A percentile compares a stretch with the other conserved stretches of the same genome.
These are phyloP conservation scores for Pleurotus djamor DNA, from an alignment of 768 basidiomycete genomes.

Conservation along the genomic window DNA sequence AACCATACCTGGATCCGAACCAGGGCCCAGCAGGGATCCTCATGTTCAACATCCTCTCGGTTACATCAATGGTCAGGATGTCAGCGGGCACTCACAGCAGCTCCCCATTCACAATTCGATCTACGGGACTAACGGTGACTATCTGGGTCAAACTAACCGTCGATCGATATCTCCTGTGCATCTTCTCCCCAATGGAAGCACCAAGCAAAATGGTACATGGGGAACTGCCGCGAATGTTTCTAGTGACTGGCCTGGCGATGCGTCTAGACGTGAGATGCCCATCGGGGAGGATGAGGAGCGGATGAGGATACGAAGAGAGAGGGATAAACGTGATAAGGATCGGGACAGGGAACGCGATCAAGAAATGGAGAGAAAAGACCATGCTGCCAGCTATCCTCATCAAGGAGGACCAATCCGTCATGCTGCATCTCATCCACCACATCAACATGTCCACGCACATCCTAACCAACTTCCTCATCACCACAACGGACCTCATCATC, in stretches of 20 bases:
- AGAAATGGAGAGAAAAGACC: constrained; percentile 17
- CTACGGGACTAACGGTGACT: constrained; percentile 19
- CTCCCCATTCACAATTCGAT: constrained; percentile 28
- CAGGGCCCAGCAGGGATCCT: neutral
- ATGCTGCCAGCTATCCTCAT: constrained; percentile 12
- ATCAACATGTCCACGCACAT: constrained; percentile 30
- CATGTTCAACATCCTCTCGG: constrained; percentile 6
- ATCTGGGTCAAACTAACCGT: constrained; percentile 16
- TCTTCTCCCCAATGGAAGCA: constrained; percentile 24
- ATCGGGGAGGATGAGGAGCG: constrained; percentile 10
- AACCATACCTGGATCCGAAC: neutral
- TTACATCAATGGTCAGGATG: constrained; percentile 18
- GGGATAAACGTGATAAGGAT: constrained; percentile 13
- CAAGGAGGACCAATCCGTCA: constrained; percentile 25
- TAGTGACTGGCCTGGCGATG: constrained; percentile 11
- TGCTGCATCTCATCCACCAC: constrained; percentile 9
- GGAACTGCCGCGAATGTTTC: constrained; percentile 28
- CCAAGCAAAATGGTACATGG: constrained; percentile 32
- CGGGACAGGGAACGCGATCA: constrained; percentile 18
- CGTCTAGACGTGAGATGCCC: constrained; percentile 12
- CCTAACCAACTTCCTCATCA: constrained; percentile 26
- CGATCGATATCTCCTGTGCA: constrained; percentile 37
- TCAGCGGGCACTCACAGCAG: constrained; percentile 22
- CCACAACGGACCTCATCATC: constrained; percentile 32
- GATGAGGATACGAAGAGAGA: constrained; percentile 8